Evolutionary conservation across 2,329 filamentous ascomycete species (phyloP).

Genomic region (Chlorencoelia australis): DNA sequence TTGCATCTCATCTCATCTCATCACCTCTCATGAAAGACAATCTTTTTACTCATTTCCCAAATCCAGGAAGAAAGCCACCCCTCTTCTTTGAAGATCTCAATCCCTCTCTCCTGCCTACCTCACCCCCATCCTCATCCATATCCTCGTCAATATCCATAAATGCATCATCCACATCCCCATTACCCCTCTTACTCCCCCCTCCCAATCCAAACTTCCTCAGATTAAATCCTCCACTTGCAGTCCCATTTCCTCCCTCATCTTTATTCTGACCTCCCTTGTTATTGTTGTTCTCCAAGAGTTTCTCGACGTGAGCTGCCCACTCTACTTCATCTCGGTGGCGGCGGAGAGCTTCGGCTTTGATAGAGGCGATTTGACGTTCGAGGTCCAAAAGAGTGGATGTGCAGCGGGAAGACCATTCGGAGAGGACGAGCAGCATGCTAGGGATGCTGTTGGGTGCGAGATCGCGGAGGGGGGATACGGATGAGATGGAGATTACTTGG

Average conservation of each 20-base stretch:
- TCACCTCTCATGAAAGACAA: too few species aligned
- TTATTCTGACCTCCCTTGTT: too few species aligned
- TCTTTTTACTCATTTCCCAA: conserved; percentile 7
- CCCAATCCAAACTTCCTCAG: background rate
- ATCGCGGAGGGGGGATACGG: conserved; percentile 79
- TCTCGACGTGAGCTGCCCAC: conserved; percentile 22
- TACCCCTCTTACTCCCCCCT: conserved; percentile 15
- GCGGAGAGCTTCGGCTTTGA: conserved; percentile 48
- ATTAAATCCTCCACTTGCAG: too few species aligned
- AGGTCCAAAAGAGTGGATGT: conserved; percentile 62
- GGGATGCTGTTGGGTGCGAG: conserved; percentile 64
- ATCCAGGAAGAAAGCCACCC: conserved; percentile 15
- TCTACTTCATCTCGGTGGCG: conserved; percentile 35
- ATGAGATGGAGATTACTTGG: conserved; percentile 64
- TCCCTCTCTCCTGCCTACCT: conserved; percentile 30
- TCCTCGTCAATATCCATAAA: conserved; percentile 49
- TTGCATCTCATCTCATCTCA: too few species aligned
- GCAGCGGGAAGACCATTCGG: conserved; percentile 72
- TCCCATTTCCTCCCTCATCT: too few species aligned
- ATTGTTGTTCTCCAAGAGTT: conserved; percentile 22
- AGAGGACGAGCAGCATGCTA: conserved; percentile 56
- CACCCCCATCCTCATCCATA: conserved; percentile 36
- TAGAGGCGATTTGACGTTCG: conserved; percentile 60
- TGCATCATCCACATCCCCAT: conserved; percentile 26
- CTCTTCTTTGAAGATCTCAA: conserved; percentile 45